These are phyloP conservation scores for Moringa oleifera DNA, from an alignment of 345 rosid species.

Conservation along the genomic window DNA sequence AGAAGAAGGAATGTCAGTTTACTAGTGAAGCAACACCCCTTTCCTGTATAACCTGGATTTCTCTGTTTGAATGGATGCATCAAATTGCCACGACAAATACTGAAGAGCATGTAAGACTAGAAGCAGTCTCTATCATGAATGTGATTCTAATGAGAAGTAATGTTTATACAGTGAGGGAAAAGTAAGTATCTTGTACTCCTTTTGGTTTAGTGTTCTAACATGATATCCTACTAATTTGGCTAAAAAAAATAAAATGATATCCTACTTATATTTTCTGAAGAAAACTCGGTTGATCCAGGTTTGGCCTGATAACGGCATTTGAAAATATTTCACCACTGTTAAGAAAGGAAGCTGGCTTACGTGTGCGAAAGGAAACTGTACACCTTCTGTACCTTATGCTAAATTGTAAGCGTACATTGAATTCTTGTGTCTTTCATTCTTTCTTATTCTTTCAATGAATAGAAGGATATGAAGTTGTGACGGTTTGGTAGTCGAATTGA, in stretches of 20 bases:
- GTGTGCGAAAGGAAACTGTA: constrained; percentile 63
- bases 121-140: constrained; percentile 79
- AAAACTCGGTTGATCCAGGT: constrained; percentile 34
- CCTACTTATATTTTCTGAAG: constrained; percentile 13
- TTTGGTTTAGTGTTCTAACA: constrained; percentile 4
- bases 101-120: constrained; percentile 51
- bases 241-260: constrained; percentile 4
- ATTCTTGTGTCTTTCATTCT: constrained; percentile 9
- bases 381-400: constrained; percentile 54
- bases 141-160: constrained; percentile 51
- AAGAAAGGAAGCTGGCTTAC: constrained; percentile 46
- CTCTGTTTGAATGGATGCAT: constrained; percentile 48
- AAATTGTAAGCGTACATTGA: constrained; percentile 50
- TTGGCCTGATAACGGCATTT: constrained; percentile 39
- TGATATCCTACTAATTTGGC: constrained; percentile 9
- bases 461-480: not conserved
- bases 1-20: constrained; percentile 21
- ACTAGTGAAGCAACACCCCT: constrained; percentile 19
- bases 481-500: no score
- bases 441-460: not conserved
- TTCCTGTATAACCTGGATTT: constrained; percentile 52
- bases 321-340: constrained; percentile 49
- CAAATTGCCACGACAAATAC: constrained; percentile 38
- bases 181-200: constrained; percentile 34
- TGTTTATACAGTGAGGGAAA: constrained; percentile 58